Percentiles rank a stretch among this genome's conserved stretches.
These are phyloP conservation scores for Botrytis paeoniae DNA, from an alignment of 2,329 filamentous ascomycete genomes.

Conservation along the genomic window DNA sequence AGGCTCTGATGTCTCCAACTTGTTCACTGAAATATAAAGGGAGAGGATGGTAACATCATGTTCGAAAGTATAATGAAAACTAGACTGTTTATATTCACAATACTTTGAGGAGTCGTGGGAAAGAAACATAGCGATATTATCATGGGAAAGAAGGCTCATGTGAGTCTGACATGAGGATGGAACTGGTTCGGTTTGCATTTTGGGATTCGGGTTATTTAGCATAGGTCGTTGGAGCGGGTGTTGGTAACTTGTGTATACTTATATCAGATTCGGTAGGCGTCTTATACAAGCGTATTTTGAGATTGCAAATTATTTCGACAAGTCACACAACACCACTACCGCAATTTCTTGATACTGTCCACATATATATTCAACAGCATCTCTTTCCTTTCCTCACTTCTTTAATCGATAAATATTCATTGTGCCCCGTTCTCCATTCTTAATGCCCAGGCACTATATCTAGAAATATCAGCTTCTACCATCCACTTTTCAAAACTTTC, in stretches of 20 bases:
- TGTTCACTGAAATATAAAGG: not conserved
- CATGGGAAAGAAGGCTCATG: not conserved
- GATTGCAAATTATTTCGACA: not conserved
- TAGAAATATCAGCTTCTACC: not conserved
- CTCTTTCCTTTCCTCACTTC: not conserved
- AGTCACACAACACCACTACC: not conserved
- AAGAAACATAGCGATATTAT: not conserved
- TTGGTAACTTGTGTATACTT: slow-evolving; percentile 4
- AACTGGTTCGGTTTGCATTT: not conserved
- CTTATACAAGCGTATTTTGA: not conserved
- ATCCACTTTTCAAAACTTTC: not conserved
- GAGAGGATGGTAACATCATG: not conserved
- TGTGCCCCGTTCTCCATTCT: not conserved
- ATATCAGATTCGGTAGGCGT: not conserved
- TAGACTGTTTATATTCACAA: not conserved
- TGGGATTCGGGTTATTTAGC: slow-evolving; percentile 2
- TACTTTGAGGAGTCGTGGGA: not conserved
- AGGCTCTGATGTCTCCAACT: slow-evolving; percentile 51
- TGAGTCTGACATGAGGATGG: not conserved
- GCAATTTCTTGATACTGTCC: not conserved
- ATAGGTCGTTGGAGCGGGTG: slow-evolving; percentile 5
- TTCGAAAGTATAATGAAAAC: not conserved
- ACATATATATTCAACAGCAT: not conserved
- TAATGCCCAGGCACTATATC: not conserved
- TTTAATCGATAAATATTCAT: not conserved